These are phyloP conservation scores for Obba rivulosa DNA, from an alignment of 768 basidiomycete genomes.

Conservation along the genomic window DNA sequence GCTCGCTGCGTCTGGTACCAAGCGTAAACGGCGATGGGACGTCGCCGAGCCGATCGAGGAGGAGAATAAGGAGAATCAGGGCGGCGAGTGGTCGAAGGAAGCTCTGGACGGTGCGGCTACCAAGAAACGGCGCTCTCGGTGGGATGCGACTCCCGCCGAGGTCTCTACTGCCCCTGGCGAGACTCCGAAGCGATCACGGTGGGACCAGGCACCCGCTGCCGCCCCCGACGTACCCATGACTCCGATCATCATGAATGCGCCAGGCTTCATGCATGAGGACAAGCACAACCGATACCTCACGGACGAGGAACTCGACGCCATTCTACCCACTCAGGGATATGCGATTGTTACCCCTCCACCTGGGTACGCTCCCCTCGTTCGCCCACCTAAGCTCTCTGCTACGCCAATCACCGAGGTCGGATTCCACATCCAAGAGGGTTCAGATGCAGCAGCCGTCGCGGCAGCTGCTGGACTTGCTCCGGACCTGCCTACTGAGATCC, in stretches of 20 bases:
- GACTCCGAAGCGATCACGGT: constrained; percentile 86
- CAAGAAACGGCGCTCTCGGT: constrained; percentile 90
- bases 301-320: constrained; percentile 91
- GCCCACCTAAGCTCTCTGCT: constrained; percentile 47
- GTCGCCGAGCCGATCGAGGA: constrained; percentile 54
- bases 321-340: constrained; percentile 85
- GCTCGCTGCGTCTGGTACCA: constrained; percentile 54
- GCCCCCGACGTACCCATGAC: constrained; percentile 59
- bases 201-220: constrained; percentile 90
- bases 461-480: constrained; percentile 90
- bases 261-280: constrained; percentile 81
- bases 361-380: constrained; percentile 79
- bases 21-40: constrained; percentile 83
- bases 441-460: constrained; percentile 81
- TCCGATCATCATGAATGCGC: constrained; percentile 85
- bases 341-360: constrained; percentile 89
- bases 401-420: constrained; percentile 51
- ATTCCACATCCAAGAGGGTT: constrained; percentile 96
- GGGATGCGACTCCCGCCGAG: constrained; percentile 92
- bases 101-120: constrained; percentile 68
- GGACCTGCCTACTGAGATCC: constrained; percentile 95
- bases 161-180: constrained; percentile 42
- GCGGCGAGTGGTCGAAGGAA: constrained; percentile 72
- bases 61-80: constrained; percentile 51
- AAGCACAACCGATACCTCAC: constrained; percentile 94